Evolutionary conservation across 331 rosid genomes (phyloP), one percentile per base, ranked within the genome.

Genomic region (Rosa hybrid): DNA sequence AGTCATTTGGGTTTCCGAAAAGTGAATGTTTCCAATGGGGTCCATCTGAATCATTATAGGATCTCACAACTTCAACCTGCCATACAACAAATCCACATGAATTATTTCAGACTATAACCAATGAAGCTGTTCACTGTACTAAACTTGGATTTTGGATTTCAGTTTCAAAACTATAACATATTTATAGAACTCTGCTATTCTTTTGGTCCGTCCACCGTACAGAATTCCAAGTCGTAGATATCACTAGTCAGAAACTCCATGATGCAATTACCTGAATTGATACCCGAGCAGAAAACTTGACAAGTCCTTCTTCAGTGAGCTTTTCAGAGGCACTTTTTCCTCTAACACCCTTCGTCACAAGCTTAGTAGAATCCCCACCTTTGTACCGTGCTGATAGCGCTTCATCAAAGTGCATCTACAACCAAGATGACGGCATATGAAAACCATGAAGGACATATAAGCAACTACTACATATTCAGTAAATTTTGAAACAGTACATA

Each of bases 1-100:
- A 86, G 84, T 95, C 98, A 84, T 87, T 95, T 82, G 99, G 99
- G 87, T 95, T 95, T 80, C 99, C 99, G 77, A 95, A 95, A 73
- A 95, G 97, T 23, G 99, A 95, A 84, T 90, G 88, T 65, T 86
- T 87, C 99, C 98, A 95, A 71, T 90, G 99, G 4, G 98, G 97
- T 74, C 97, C 97, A 72, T 95, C 99, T 14, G 91, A 85, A 86
- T 95, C 99, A 72, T 90, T 93, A 70, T 88, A 87, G 68, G 98
- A 89, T 86, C 87, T 92, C 86, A 95, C 91, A 83, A 95, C 97
- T 93, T 93, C 99, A 76, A 93, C 91, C 99, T 95, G 80, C 56
- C 74, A 80, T 34, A 80, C 68, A 81, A 81, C 38, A 77, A 65
- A 82, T 56, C 41, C 83, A 71, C 54, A 80, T 39, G 76, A 85